Base-by-base conservation (phyloP, 371 early-diverging fungal genomes). In the Mortierella sp. region DNA sequence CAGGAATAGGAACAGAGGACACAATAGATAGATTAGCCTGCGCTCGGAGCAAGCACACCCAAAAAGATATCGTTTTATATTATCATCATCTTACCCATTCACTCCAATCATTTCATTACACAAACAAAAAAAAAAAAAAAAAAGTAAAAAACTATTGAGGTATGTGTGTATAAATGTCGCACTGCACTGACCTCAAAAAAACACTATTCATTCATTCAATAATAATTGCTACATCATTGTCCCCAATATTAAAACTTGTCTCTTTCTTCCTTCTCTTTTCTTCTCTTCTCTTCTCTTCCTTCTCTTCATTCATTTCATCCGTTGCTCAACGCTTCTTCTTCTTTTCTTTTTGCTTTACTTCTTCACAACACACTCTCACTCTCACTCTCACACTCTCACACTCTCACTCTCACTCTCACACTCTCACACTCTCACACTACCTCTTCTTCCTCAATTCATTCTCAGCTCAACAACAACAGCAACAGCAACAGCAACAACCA, bases 111-210 rank as follows among this genome's bases (percentile, higher is more conserved):
- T 9, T 5, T 16, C 45, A 45, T 35, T 35, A 35, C 35, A 35
- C 35, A 22, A 22, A 10, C 52, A 52, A n/a, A 22, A n/a, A 52
- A 55, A 28, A 8, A 26, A 28, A 55, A 55, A 16, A 16, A 18
- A 49, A 51, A 51, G n/a, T n/a, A 51, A 18, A n/a, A 2, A n/a
- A 8, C n/a, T 18, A n/a, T 51, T 51, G 51, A 51, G n/a, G 18
- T 51, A 51, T n/a, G n/a, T n/a, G 12, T 16, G 5, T n/a, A 55
- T 26, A 26, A 26, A 55, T 55, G 55, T 55, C 28, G 28, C 55
- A 24, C 55, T 55, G 55, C 55, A 55, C 55, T 55, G 55, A 55
- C 55, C 55, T 55, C 55, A 55, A 54, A n/a, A 24, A n/a, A 24
- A 24, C 57, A 28, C 57, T 20, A 66, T 37, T 37, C 20, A 58